These are phyloP conservation scores for Polysphondylium violaceum DNA, from an alignment of 78 protist species.

Conservation along the genomic window DNA sequence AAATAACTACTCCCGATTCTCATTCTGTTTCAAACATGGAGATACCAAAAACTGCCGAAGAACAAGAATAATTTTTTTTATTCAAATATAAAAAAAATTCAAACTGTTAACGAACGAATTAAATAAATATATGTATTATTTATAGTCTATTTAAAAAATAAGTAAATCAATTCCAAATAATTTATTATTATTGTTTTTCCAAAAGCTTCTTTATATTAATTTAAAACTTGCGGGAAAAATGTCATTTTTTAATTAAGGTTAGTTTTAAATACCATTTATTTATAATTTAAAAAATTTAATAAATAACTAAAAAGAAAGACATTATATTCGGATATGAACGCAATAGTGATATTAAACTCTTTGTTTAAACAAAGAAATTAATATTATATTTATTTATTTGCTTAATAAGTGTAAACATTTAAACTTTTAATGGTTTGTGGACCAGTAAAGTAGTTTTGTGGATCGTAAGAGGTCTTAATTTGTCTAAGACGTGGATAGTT, in stretches of 20 bases:
- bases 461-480: conserved; percentile 50
- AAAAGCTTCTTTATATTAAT: background rate
- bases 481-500: conserved; percentile 36
- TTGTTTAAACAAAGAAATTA: background rate
- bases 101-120: background rate
- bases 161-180: no score
- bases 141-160: background rate
- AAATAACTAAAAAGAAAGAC: background rate
- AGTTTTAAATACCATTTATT: background rate
- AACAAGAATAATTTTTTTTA: no score
- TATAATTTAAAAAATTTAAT: background rate
- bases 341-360: background rate
- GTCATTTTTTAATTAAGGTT: background rate
- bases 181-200: no score
- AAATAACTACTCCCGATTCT: no score
- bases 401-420: background rate
- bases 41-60: no score
- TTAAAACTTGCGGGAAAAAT: background rate
- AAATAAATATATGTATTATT: background rate
- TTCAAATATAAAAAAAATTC: no score
- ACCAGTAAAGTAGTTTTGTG: conserved; percentile 22
- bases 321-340: background rate
- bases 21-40: no score
- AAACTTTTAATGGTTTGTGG: conserved; percentile 1
- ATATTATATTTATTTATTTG: background rate